Evolutionary conservation across 2,329 filamentous ascomycete species (phyloP).

Genomic region (Penicillium sp.): DNA sequence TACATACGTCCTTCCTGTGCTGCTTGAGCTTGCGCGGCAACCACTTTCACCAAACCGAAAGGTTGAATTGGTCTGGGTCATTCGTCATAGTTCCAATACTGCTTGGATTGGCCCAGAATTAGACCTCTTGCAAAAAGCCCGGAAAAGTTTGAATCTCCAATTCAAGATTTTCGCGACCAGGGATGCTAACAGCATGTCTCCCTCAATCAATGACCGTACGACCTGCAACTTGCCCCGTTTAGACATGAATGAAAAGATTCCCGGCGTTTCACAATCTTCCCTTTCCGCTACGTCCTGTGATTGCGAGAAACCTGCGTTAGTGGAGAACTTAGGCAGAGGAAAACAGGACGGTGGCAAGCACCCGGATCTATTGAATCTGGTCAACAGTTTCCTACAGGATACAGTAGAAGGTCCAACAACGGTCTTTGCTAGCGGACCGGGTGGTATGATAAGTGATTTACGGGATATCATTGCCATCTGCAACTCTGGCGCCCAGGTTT

Average conservation of each 20-base stretch:
- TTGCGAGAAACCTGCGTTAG: background rate
- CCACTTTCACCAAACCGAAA: conserved; percentile 42
- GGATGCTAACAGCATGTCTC: background rate
- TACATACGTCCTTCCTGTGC: conserved; percentile 56
- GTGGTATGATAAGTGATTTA: conserved; percentile 60
- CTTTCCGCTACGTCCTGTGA: background rate
- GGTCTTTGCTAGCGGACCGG: conserved; percentile 63
- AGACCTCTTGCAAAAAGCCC: conserved; percentile 28
- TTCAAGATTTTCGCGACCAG: background rate
- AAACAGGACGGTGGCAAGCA: background rate
- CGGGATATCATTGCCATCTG: conserved; percentile 54
- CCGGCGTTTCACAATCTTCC: background rate
- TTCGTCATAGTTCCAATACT: conserved; percentile 56
- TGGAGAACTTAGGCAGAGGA: background rate
- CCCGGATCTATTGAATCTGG: conserved; percentile 37
- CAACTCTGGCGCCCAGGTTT: conserved; percentile 57
- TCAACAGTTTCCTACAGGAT: conserved; percentile 47
- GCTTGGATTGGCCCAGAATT: conserved; percentile 62
- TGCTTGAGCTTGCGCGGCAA: conserved; percentile 37
- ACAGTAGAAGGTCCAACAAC: conserved; percentile 52
- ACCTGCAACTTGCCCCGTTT: background rate
- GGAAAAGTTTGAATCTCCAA: background rate
- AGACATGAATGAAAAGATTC: background rate
- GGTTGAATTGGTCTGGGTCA: conserved; percentile 66
- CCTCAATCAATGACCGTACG: background rate